Percentiles rank a stretch among this genome's conserved stretches.
Evolutionary conservation across 2,329 filamentous ascomycete species (phyloP).

Genomic region (Whalleya microplaca): DNA sequence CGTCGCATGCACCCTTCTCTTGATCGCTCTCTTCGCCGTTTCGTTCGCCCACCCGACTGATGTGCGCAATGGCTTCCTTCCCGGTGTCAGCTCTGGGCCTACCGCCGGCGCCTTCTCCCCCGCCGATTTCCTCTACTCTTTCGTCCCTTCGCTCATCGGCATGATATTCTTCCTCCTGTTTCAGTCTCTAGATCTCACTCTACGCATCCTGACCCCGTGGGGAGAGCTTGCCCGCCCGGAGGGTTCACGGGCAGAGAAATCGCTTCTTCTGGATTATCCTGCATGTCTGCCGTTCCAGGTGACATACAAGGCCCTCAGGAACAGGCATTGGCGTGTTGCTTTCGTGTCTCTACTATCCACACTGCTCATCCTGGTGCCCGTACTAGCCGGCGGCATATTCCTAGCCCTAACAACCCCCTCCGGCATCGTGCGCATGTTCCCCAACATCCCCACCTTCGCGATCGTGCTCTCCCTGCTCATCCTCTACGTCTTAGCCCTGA

Average conservation of each 20-base stretch:
- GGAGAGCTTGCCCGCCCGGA: conserved; percentile 60
- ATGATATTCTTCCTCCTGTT: conserved; percentile 69
- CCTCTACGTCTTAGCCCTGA: conserved; percentile 68
- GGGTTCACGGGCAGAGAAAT: conserved; percentile 64
- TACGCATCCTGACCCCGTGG: conserved; percentile 72
- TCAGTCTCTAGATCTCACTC: conserved; percentile 66
- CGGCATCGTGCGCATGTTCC: conserved; percentile 65
- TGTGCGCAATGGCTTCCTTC: conserved; percentile 72
- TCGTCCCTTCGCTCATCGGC: conserved; percentile 71
- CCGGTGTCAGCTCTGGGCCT: conserved; percentile 66
- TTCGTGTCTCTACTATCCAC: conserved; percentile 62
- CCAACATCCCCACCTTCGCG: conserved; percentile 74
- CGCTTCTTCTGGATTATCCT: conserved; percentile 72
- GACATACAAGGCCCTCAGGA: conserved; percentile 59
- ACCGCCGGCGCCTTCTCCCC: conserved; percentile 72
- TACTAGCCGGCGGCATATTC: conserved; percentile 72
- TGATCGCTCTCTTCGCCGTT: conserved; percentile 74
- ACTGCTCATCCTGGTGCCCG: conserved; percentile 64
- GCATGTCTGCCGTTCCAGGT: conserved; percentile 66
- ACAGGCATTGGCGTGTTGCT: conserved; percentile 69
- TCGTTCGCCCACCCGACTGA: conserved; percentile 74
- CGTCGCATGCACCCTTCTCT: conserved; percentile 60
- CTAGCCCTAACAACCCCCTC: conserved; percentile 67
- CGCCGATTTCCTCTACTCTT: conserved; percentile 86
- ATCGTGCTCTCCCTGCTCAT: conserved; percentile 72